Conservation (phyloP, 2,329 filamentous ascomycete species). For the Graphiopsis chlorocephala region DNA sequence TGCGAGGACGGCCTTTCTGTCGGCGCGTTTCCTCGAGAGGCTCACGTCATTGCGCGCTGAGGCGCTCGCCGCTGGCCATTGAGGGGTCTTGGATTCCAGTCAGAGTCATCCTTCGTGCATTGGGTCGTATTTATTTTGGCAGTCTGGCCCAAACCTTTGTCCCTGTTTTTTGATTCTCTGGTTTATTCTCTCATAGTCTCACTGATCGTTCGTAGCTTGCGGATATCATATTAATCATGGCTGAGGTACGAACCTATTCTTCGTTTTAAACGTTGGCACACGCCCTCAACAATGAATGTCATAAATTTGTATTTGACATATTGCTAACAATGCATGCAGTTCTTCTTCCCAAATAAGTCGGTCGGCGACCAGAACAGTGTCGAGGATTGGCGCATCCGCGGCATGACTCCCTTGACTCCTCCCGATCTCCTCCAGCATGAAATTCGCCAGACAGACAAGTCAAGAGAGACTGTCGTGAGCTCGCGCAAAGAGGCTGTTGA, state of each 20-base stretch:
- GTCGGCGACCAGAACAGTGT: constrained; percentile 49
- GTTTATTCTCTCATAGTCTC: not conserved
- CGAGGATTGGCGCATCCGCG: constrained; percentile 60
- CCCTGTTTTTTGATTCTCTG: not conserved
- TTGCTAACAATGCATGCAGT: constrained; percentile 35
- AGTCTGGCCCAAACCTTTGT: not conserved
- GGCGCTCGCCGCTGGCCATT: constrained; percentile 5
- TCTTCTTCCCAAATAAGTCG: constrained; percentile 50
- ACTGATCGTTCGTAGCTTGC: not conserved
- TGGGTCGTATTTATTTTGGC: constrained; percentile 12
- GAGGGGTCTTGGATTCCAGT: constrained; percentile 2
- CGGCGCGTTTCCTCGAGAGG: not conserved
- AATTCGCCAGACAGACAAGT: constrained; percentile 63
- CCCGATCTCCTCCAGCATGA: constrained; percentile 84
- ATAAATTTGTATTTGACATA: not conserved
- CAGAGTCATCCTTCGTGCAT: constrained; percentile 14
- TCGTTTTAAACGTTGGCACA: not conserved
- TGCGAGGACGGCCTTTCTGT: constrained; percentile 7
- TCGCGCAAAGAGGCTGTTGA: constrained; percentile 67
- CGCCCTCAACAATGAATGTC: not conserved
- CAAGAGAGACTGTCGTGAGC: constrained; percentile 67
- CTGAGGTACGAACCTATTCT: constrained; percentile 8
- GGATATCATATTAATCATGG: constrained; percentile 10
- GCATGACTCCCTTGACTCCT: constrained; percentile 72
- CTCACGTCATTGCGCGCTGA: constrained; percentile 7